Conservation (phyloP, 2,329 filamentous ascomycete species). For the Xylaria sp. region DNA sequence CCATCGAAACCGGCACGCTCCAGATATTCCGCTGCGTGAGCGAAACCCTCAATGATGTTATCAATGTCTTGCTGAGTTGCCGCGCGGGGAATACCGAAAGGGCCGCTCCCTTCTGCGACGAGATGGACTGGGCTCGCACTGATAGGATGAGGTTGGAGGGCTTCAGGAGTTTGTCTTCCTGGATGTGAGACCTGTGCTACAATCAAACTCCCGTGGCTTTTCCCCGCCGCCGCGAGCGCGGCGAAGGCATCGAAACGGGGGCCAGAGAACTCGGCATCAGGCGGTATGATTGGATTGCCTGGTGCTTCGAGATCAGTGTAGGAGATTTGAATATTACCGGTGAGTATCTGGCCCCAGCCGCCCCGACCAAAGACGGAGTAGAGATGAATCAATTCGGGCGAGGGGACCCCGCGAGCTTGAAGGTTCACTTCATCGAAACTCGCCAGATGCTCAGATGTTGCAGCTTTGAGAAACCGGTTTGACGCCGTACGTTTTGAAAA, state of each 20-base stretch:
- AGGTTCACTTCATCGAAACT: conserved; percentile 65
- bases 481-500: conserved; percentile 62
- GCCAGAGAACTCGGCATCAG: conserved; percentile 59
- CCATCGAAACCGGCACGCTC: conserved; percentile 51
- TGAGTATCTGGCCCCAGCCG: conserved; percentile 63
- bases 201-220: conserved; percentile 65
- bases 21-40: conserved; percentile 42
- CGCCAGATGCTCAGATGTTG: conserved; percentile 69
- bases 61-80: conserved; percentile 39
- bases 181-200: conserved; percentile 72
- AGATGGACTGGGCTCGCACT: conserved; percentile 56
- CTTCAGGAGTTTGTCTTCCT: conserved; percentile 61
- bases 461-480: conserved; percentile 69
- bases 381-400: conserved; percentile 53
- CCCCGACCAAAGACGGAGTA: conserved; percentile 70
- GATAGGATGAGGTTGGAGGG: conserved; percentile 53
- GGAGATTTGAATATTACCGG: conserved; percentile 71
- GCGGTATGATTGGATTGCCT: conserved; percentile 67
- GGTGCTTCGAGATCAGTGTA: conserved; percentile 65
- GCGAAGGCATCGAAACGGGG: conserved; percentile 66
- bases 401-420: conserved; percentile 53
- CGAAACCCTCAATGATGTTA: conserved; percentile 39
- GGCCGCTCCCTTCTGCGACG: conserved; percentile 55
- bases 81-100: conserved; percentile 55
- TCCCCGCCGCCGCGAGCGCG: conserved; percentile 60